Evolutionary conservation across 257 asterid species (phyloP), one percentile per base, ranked within the genome.

Genomic region (Nicotiana knightiana): DNA sequence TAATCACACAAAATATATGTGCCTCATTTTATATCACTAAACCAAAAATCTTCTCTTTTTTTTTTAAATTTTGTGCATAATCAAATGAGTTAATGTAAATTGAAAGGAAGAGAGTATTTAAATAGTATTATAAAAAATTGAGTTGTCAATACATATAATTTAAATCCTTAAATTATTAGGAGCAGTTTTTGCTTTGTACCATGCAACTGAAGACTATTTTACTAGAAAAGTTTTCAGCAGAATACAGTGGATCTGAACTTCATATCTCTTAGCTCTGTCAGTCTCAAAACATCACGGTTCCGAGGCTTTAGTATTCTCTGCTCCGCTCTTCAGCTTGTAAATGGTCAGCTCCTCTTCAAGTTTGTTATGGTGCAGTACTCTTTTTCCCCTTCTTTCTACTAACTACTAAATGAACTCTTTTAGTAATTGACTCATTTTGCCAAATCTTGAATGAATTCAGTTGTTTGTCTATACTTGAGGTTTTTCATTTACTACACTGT

Each of bases 221-320:
- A 80, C 30, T 81, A 77, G 43, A 63, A 73, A 53, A 80, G 10
- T 65, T 83, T 37, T 77, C 21, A 82, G 81, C 86, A 80, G 88
- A 57, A 57, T 57, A 57, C 4, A 73, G 88, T 87, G 89, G 95
- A 91, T 93, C 95, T 89, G 83, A 86, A 79, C 82, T 86, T 86
- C 79, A 58, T 82, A 76, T 76, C 82, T 76, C 54, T 79, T 58
- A 78, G 18, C 85, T 83, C 93, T 87, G 85, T 90, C 76, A 79
- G 59, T 48, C 81, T 54, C 48, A 75, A 83, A 86, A 81, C 77
- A 83, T 89, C 82, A 86, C 84, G 83, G 81, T 84, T 86, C 86
- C 90, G 57, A 87, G 81, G 84, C 80, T 80, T 85, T 85, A 85
- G n/a, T 37, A 59, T 87, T 86, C 89, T 82, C 82, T 82, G 73